Evolutionary conservation across 2,329 filamentous ascomycete genomes (phyloP).

Genomic region (Sarocladiaceae sp.): DNA sequence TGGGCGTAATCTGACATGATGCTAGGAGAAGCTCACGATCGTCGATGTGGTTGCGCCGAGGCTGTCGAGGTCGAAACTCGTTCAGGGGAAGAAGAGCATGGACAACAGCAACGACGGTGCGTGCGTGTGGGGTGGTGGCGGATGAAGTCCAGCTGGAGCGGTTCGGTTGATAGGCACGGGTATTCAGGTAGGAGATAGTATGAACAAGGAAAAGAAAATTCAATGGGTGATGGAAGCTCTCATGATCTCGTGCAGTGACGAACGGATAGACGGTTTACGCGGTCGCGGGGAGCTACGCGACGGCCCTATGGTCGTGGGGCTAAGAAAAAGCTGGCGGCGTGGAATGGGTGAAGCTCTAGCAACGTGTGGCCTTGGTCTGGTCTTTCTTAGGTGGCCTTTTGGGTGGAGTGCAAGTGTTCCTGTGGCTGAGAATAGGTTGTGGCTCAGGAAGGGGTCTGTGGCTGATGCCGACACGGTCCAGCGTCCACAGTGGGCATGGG

Average conservation of each 20-base stretch:
- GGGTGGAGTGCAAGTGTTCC: not conserved
- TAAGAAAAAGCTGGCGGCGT: constrained; percentile 5
- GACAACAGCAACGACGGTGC: not conserved
- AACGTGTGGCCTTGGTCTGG: no score
- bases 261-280: not conserved
- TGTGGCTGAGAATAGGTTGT: constrained; percentile 6
- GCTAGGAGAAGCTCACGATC: constrained; percentile 9
- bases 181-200: not conserved
- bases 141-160: not conserved
- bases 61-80: not conserved
- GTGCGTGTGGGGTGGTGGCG: constrained; percentile 2
- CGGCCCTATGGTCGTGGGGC: not conserved
- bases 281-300: constrained; percentile 6
- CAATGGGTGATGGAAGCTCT: not conserved
- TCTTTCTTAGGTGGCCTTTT: constrained; percentile 6
- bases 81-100: not conserved
- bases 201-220: not conserved
- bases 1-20: constrained; percentile 50
- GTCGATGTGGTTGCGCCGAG: constrained; percentile 5
- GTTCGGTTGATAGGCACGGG: no score
- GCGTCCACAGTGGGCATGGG: not conserved
- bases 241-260: constrained; percentile 4
- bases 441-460: not conserved
- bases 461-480: no score
- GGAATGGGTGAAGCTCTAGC: no score